Percentiles rank a stretch among this genome's conserved stretches.
phyloP scores from a whole-genome alignment of 2,329 filamentous ascomycete species.

The Pleurostoma richardsiae region DNA sequence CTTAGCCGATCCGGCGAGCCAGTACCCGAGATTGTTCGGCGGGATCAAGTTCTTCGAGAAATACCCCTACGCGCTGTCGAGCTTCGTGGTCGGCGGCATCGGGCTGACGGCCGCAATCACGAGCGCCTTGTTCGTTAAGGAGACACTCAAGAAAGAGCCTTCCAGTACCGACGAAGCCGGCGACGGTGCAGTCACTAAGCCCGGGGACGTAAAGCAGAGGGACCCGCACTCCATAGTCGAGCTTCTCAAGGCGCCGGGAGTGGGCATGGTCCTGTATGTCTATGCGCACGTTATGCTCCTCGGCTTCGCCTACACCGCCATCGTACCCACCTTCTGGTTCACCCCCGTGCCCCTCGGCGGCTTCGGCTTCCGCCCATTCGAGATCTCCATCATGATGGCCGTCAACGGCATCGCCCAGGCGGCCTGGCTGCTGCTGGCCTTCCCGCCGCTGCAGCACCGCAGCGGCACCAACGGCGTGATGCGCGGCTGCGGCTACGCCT shows the following conservation, averaged over 20 bases:
- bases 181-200: slow-evolving; percentile 1
- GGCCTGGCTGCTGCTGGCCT: slow-evolving; percentile 64
- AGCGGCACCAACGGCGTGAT: slow-evolving; percentile 64
- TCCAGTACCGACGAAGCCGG: slow-evolving; percentile 7
- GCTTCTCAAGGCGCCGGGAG: slow-evolving; percentile 59
- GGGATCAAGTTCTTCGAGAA: slow-evolving; percentile 51
- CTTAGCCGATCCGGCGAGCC: slow-evolving; percentile 60
- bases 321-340: slow-evolving; percentile 65
- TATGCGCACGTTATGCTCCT: slow-evolving; percentile 65
- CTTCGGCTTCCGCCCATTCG: slow-evolving; percentile 53
- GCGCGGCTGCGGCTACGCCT: slow-evolving; percentile 48
- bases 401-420: slow-evolving; percentile 62
- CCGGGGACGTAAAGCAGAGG: slow-evolving; percentile 10
- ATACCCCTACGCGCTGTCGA: slow-evolving; percentile 63
- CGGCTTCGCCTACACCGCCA: slow-evolving; percentile 66
- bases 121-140: slow-evolving; percentile 53
- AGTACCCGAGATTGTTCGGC: slow-evolving; percentile 57
- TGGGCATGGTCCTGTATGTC: slow-evolving; percentile 59
- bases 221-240: slow-evolving; percentile 38
- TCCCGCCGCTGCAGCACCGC: slow-evolving; percentile 62
- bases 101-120: slow-evolving; percentile 47
- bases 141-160: slow-evolving; percentile 42
- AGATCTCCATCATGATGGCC: slow-evolving; percentile 64
- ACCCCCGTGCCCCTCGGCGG: slow-evolving; percentile 60
- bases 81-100: slow-evolving; percentile 50